phyloP scores from a whole-genome alignment of 352 stramenopile species.

The Phytophthora cajani region DNA sequence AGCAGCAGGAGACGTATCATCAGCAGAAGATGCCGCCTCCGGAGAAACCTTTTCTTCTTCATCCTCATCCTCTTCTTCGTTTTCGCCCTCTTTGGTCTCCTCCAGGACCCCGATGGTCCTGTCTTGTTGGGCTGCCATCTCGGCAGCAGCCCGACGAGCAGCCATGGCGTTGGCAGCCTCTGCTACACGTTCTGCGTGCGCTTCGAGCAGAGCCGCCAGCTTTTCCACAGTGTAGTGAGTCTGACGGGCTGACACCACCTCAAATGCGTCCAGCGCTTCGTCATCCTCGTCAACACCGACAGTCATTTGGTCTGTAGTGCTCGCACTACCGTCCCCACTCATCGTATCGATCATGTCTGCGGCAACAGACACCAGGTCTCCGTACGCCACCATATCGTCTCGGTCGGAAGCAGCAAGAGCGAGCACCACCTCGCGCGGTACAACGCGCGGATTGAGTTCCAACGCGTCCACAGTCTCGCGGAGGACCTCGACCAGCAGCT shows the following conservation, averaged over 20 bases:
- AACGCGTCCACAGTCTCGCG: slow-evolving; percentile 46
- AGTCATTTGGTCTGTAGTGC: slow-evolving; percentile 11
- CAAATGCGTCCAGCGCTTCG: slow-evolving; percentile 39
- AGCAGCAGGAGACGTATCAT: slow-evolving; percentile 2
- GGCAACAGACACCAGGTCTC: slow-evolving; percentile 49
- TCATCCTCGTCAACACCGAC: slow-evolving; percentile 10
- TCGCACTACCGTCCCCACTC: slow-evolving; percentile 1
- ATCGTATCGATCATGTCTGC: slow-evolving; percentile 65
- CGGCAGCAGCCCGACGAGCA: slow-evolving; percentile 16
- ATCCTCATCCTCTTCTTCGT: slow-evolving; percentile 20
- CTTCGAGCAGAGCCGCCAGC: slow-evolving; percentile 47
- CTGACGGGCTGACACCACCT: slow-evolving; percentile 40
- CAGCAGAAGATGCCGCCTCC: slow-evolving; percentile 1
- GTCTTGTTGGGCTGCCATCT: slow-evolving; percentile 18
- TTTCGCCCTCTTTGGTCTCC: slow-evolving; percentile 29
- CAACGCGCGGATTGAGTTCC: slow-evolving; percentile 38
- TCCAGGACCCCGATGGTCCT: slow-evolving; percentile 17
- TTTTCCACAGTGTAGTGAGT: slow-evolving; percentile 53
- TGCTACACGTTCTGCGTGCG: slow-evolving; percentile 28
- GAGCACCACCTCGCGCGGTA: slow-evolving; percentile 55
- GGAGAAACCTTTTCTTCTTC: slow-evolving; percentile 1
- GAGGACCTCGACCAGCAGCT: slow-evolving; percentile 55
- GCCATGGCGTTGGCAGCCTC: slow-evolving; percentile 24
- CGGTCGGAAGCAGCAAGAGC: slow-evolving; percentile 59
- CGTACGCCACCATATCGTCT: slow-evolving; percentile 69